Base-by-base conservation (phyloP, 176 grass and related monocot genomes). In the Oryza longistaminata region DNA sequence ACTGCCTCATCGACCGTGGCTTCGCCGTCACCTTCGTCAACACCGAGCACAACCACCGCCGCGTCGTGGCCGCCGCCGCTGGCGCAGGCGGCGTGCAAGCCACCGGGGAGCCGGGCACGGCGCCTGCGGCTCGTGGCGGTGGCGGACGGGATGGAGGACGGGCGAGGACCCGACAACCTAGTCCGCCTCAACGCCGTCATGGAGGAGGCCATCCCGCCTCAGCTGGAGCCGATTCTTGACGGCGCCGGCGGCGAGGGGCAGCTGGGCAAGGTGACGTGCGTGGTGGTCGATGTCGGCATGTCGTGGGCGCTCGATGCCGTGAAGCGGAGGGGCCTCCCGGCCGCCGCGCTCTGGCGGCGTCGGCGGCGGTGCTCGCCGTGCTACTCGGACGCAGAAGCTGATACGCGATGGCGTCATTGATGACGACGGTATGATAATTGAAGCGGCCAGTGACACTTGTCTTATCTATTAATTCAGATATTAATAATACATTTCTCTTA, bases 11-110 rank as follows among this genome's bases (percentile, higher is more conserved):
- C 60, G 78, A 86, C 85, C 11, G 55, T 19, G 87, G 91, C 82
- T 93, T 93, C 79, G 87, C 19, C 85, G 11, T 94, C 82, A 90
- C 93, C 82, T 94, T 94, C 76, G 78, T 94, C 88, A 92, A 77
- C 87, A 87, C 90, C 70, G 78, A 94, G 84, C 88, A 90, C 85
- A 94, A 92, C 86, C 85, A 88, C 81, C 73, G 66, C 24, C 78
- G 81, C 72, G 33, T 88, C 43, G 5, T 52, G 43, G 74, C 5
- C 14, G 74, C 5, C 14, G 46, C 46, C 46, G 46, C 12, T 49
- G 11, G 46, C 46, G 2, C 46, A 11, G 48, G 48, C 14, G 14
- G 14, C 14, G 48, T 50, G 14, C 48, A 16, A 16, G 44, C 44
- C 44, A 2, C 44, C 44, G 14, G 48, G 48, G 48, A 50, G 0